Evolutionary conservation across 345 rosid genomes (phyloP), one percentile per base, ranked within the genome.

Genomic region (Syzygium aqueum): DNA sequence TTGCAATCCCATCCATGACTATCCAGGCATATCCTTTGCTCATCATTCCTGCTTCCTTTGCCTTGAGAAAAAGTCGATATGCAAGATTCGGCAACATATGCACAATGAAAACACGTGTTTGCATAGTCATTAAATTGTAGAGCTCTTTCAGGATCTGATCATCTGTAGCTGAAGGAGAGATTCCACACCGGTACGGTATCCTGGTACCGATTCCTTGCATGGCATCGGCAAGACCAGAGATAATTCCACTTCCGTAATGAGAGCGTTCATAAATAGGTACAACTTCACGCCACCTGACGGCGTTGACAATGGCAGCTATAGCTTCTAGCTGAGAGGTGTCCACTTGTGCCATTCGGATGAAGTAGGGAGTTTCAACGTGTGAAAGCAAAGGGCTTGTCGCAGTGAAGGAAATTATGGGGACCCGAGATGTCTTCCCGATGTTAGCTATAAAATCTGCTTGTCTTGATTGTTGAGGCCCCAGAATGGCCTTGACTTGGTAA

Each of bases 11-110:
- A 40, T 88, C 88, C 0, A 87, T 90, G 11, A 89, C 59, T 22
- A 95, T 87, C 97, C 98, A 95, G 21, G 89, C 94, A 59, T 92
- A 94, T 7, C 97, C 97, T 88, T 85, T 3, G 93, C 95, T n/a
- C n/a, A n/a, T n/a, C n/a, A n/a, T n/a, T n/a, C n/a, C n/a, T n/a
- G n/a, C n/a, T n/a, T 7, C 97, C 97, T 88, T 85, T 3, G 93
- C 95, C 88, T 85, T 89, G n/a, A 88, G 43, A n/a, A 95, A 92
- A 50, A 94, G 3, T 3, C 92, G 84, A 63, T 89, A 46, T 3
- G 91, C 96, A 0, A 92, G 89, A 53, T 77, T 30, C 3, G 89
- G 51, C 43, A n/a, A 7, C 94, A 93, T 91, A 85, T 95, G 93
- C 43, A 94, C 89, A 5, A 94, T 3, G 67, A 95, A 94, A 30